Base-by-base conservation (phyloP, 1,284 basidiomycete genomes). In the Stereum hirsutum region DNA sequence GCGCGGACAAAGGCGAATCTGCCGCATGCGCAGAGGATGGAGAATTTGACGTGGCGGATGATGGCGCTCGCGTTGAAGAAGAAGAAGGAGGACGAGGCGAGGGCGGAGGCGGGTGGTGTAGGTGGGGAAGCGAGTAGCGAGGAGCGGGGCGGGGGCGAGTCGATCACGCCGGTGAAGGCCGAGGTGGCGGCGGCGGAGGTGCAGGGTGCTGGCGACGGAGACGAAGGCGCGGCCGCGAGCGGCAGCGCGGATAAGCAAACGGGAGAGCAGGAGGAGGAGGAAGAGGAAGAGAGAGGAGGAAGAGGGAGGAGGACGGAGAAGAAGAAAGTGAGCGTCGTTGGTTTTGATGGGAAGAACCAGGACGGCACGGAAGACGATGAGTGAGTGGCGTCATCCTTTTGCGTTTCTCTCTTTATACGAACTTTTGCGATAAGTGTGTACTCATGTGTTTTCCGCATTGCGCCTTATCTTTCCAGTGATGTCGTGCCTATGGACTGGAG, bases 41-140 rank as follows among this genome's bases (percentile, higher is more conserved):
- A 98, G 68, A 97, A 96, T 58, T 62, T 97, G 42, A 96, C 93
- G 0, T 97, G 95, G 95, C 70, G 96, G 49, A 90, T 98, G 89
- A 97, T 97, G 94, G 88, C 93, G 34, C 70, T 99, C 57, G 88
- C 86, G 7, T 65, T 97, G 49, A 85, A 87, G 68, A 93, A 89
- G 70, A 85, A 87, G 67, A 84, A 75, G 62, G 83, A 77, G 44
- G 82, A 79, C 45, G 89, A 78, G 56, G 81, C 52, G 41, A 56
- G 47, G 42, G 25, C 27, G 6, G 31, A 17, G 21, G 15, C 26
- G 7, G 32, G 20, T n/a, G 41, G 17, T 10, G 39, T 52, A 47
- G 44, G 43, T 42, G 47, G 51, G 46, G 39, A 51, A 39, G 32
- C 39, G 33, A 39, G 46, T 49, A 44, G 53, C 44, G 30, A 36